phyloP scores from a whole-genome alignment of 108 stramenopile species.

The Pseudonitzschia delicatissima region DNA sequence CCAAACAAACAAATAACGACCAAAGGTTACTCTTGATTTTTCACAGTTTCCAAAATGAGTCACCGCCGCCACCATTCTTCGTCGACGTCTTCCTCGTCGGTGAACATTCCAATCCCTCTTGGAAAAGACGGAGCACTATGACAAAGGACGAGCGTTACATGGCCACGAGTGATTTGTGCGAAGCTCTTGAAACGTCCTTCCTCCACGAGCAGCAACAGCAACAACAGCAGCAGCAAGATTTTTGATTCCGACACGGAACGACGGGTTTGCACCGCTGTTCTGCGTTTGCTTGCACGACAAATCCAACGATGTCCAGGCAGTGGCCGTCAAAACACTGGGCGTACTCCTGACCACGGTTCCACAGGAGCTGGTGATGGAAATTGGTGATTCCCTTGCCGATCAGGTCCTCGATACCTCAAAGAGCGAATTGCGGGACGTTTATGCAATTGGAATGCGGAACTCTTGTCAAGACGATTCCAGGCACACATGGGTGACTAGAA shows the following conservation, averaged over 20 bases:
- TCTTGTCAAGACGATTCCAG: too few relatives aligned
- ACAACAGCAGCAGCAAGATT: constrained; percentile 1
- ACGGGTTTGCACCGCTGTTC: constrained; percentile 88
- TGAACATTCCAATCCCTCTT: constrained; percentile 33
- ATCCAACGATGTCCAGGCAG: constrained; percentile 95
- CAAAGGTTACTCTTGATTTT: too few relatives aligned
- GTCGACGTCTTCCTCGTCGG: constrained; percentile 13
- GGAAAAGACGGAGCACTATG: constrained; percentile 85
- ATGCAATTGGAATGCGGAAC: constrained; percentile 96
- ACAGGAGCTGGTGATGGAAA: constrained; percentile 86
- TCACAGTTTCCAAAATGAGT: too few relatives aligned
- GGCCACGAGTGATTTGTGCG: constrained; percentile 97
- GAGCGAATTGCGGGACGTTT: constrained; percentile 94
- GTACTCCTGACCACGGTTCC: constrained; percentile 93
- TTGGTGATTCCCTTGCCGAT: constrained; percentile 87
- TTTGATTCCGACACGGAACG: constrained; percentile 82
- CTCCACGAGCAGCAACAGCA: constrained; percentile 1
- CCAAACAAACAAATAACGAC: too few relatives aligned
- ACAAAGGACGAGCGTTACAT: constrained; percentile 98
- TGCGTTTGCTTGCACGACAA: constrained; percentile 89
- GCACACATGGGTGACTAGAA: constrained; percentile 86
- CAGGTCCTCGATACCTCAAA: constrained; percentile 91
- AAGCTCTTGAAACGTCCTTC: constrained; percentile 70
- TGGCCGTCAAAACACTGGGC: constrained; percentile 95
- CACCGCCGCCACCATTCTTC: not conserved